Evolutionary conservation across 345 rosid genomes (phyloP).

Genomic region (Eutrema heterophyllum): DNA sequence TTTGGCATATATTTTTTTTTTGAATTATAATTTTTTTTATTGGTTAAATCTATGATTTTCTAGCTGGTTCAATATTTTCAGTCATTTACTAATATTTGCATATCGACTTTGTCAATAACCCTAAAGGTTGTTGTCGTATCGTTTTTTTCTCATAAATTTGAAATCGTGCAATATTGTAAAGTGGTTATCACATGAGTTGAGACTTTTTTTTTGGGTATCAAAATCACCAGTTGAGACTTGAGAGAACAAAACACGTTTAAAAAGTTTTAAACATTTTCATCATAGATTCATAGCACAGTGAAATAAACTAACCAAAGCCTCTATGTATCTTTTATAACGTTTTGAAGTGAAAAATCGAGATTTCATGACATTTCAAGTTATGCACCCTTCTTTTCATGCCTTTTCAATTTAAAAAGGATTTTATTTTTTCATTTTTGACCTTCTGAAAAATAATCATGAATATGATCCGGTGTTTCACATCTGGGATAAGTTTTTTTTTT

Average conservation of each 20-base stretch:
- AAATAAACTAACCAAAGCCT: neutral
- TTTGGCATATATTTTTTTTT: neutral
- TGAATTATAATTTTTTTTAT: no score
- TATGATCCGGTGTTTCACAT: neutral
- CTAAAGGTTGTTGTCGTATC: constrained; percentile 14
- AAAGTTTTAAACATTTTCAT: neutral
- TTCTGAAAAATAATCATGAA: neutral
- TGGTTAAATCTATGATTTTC: constrained; percentile 6
- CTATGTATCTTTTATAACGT: neutral
- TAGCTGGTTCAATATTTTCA: constrained; percentile 14
- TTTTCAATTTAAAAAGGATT: neutral
- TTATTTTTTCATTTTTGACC: neutral
- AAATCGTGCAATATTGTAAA: constrained; percentile 5
- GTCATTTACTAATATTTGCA: constrained; percentile 14
- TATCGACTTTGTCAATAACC: constrained; percentile 11
- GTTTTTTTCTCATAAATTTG: neutral
- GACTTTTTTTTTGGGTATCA: no score
- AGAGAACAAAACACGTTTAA: constrained; percentile 9
- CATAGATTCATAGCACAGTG: neutral
- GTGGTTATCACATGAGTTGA: constrained; percentile 9
- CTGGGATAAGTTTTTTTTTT: neutral
- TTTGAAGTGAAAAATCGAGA: neutral
- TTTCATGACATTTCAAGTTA: neutral
- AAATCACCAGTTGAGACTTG: neutral
- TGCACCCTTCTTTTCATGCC: neutral